Conservation (phyloP, 129 eudicot genomes). For the Flaveria bidentis region DNA sequence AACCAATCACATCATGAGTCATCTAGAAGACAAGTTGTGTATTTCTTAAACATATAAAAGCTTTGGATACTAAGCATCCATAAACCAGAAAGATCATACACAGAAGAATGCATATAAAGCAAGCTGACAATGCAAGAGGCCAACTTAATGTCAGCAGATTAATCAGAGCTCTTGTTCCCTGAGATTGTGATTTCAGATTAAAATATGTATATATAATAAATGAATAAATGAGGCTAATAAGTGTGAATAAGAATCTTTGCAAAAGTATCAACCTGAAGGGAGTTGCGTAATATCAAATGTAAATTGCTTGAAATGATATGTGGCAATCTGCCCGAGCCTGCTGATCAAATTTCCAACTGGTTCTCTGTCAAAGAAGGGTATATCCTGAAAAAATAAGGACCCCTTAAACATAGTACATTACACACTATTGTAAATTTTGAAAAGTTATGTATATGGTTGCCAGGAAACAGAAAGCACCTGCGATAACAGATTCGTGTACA, state of each 20-base stretch:
- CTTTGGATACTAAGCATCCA: conserved; percentile 50
- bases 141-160: conserved; percentile 62
- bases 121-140: conserved; percentile 72
- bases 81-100: conserved; percentile 60
- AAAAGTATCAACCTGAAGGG: conserved; percentile 54
- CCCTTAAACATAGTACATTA: conserved; percentile 14
- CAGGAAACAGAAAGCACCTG: conserved; percentile 45
- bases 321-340: conserved; percentile 79
- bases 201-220: background rate
- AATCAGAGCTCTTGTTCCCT: conserved; percentile 74
- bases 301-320: conserved; percentile 56
- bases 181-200: conserved; percentile 21
- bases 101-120: conserved; percentile 55
- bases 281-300: conserved; percentile 57
- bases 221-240: background rate
- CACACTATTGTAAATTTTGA: background rate
- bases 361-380: conserved; percentile 65
- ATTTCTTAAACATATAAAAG: conserved; percentile 3
- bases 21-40: background rate
- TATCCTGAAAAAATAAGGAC: conserved; percentile 47
- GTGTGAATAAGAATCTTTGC: background rate
- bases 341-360: conserved; percentile 75
- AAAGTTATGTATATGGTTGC: conserved; percentile 14
- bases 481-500: conserved; percentile 49
- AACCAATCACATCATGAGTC: background rate